Conservation (phyloP, 768 basidiomycete genomes). For the Tulasnella sp. region DNA sequence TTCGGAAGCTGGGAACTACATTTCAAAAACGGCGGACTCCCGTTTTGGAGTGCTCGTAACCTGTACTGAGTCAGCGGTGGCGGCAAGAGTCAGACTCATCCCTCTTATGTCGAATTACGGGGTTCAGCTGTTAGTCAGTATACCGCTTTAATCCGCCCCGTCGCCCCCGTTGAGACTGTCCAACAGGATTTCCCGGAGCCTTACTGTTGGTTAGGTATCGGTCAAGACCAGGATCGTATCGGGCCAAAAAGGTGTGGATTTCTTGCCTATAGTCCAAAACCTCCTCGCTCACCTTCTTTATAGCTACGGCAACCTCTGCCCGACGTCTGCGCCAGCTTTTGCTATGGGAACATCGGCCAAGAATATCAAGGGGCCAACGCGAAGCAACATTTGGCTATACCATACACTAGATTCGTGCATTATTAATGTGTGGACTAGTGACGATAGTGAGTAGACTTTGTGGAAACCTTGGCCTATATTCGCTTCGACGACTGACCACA, state of each 20-base stretch:
- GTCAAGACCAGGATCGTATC: not conserved
- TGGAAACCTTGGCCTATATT: not conserved
- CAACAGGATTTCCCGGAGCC: not conserved
- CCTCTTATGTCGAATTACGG: not conserved
- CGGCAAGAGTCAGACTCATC: not conserved
- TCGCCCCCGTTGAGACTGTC: not conserved
- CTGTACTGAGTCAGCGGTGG: not conserved
- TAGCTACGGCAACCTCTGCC: not conserved
- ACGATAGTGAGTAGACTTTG: not conserved
- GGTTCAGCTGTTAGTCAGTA: not conserved
- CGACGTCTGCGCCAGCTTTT: not conserved
- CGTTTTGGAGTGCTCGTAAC: not conserved
- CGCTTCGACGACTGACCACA: not conserved
- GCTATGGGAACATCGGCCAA: not conserved
- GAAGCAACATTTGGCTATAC: not conserved
- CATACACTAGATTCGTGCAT: not conserved
- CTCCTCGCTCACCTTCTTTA: not conserved
- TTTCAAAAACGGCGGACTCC: not conserved
- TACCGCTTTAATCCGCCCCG: not conserved
- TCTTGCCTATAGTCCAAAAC: not conserved
- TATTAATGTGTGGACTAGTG: not conserved
- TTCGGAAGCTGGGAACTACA: not conserved
- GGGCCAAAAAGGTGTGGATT: not conserved
- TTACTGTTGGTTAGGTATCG: not conserved
- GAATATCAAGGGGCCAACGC: not conserved